Percentiles rank a stretch among this genome's conserved stretches.
Evolutionary conservation across 2,329 filamentous ascomycete species (phyloP).

Genomic region (Blastomyces silverae): DNA sequence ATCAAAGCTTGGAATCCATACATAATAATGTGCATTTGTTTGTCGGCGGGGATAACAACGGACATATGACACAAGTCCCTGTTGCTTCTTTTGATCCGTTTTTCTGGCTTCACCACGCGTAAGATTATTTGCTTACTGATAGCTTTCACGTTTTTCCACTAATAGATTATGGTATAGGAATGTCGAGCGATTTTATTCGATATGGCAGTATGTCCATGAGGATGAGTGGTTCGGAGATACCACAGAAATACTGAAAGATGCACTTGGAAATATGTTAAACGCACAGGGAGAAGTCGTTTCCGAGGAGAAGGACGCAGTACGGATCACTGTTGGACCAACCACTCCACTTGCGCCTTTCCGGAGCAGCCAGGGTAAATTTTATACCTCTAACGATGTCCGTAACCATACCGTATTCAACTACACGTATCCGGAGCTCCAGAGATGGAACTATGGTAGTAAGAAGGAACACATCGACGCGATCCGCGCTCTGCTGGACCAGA

Average conservation of each 20-base stretch:
- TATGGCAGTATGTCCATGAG: conserved; percentile 12
- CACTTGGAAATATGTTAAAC: conserved; percentile 6
- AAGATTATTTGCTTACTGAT: neutral
- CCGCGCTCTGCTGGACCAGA: neutral
- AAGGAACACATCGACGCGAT: neutral
- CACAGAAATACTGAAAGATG: conserved; percentile 8
- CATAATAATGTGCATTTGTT: conserved; percentile 47
- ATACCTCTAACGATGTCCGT: conserved; percentile 12
- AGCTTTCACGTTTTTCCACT: neutral
- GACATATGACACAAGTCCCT: conserved; percentile 63
- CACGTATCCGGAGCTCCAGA: conserved; percentile 11
- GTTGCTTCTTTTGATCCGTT: conserved; percentile 72
- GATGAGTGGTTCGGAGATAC: conserved; percentile 12
- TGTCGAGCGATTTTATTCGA: conserved; percentile 12
- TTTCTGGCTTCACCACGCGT: conserved; percentile 64
- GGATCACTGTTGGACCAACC: conserved; percentile 9
- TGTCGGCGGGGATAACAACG: conserved; percentile 48
- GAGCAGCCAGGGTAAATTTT: conserved; percentile 1
- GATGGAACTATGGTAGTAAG: conserved; percentile 3
- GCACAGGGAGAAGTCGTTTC: conserved; percentile 4
- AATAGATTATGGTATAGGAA: conserved; percentile 2
- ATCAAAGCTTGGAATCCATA: conserved; percentile 37
- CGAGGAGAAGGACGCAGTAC: neutral
- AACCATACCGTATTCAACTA: conserved; percentile 11
- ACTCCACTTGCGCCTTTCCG: conserved; percentile 11